Conservation (phyloP, 495 filamentous ascomycete genomes). For the Mytilinidion resinicola region DNA sequence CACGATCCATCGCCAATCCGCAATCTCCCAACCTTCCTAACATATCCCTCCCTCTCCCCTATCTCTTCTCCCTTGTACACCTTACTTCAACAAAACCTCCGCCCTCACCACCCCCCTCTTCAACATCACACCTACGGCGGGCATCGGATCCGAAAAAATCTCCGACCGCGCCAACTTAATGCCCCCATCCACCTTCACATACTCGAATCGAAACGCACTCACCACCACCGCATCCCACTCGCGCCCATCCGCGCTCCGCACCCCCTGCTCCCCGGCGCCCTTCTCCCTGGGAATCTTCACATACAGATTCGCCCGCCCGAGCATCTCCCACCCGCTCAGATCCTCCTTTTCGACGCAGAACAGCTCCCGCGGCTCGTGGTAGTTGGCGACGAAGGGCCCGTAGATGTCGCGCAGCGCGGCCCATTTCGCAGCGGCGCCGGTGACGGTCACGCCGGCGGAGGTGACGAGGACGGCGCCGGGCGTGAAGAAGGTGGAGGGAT, state of each 20-base stretch:
- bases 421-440: constrained; percentile 5
- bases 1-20: too few species aligned
- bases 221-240: constrained; percentile 11
- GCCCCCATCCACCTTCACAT: constrained; percentile 14
- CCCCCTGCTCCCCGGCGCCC: not conserved
- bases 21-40: too few species aligned
- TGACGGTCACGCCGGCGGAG: constrained; percentile 5
- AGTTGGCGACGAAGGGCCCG: constrained; percentile 5
- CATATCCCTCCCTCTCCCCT: too few species aligned
- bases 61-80: too few species aligned
- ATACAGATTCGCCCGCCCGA: constrained; percentile 5
- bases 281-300: not conserved
- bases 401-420: constrained; percentile 5
- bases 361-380: constrained; percentile 3
- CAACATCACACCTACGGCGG: constrained; percentile 1
- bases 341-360: constrained; percentile 3
- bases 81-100: constrained; percentile 2
- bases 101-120: constrained; percentile 9
- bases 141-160: constrained; percentile 9
- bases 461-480: constrained; percentile 2
- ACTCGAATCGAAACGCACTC: constrained; percentile 7
- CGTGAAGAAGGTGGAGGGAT: not conserved
- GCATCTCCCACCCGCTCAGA: constrained; percentile 5
- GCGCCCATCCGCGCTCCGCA: constrained; percentile 3
- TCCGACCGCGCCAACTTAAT: constrained; percentile 3